Conservation (phyloP, 176 grass and related monocot species). For the Panicum miliaceum region DNA sequence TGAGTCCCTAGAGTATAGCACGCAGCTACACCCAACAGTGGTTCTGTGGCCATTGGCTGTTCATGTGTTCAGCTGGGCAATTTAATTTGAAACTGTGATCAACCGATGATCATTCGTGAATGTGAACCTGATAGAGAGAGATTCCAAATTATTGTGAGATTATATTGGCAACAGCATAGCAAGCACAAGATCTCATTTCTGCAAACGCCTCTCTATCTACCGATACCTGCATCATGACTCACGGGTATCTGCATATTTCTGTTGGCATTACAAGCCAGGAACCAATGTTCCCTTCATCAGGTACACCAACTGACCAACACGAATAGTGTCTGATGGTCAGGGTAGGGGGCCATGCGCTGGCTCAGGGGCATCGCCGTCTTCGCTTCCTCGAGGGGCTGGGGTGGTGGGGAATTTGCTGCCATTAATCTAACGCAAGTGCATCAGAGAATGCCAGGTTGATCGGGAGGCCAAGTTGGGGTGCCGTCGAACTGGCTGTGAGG, state of each 20-base stretch:
- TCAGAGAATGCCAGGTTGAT: constrained; percentile 26
- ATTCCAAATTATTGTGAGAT: not conserved
- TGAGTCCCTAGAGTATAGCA: not conserved
- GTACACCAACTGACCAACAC: constrained; percentile 11
- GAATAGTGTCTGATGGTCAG: not conserved
- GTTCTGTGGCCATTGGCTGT: not conserved
- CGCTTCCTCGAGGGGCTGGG: not conserved
- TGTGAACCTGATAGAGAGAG: not conserved
- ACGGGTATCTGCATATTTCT: constrained; percentile 23
- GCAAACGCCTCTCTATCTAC: not conserved
- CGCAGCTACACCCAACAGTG: not conserved
- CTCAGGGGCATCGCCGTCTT: not conserved
- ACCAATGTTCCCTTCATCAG: constrained; percentile 16
- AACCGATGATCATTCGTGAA: not conserved
- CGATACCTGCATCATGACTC: not conserved
- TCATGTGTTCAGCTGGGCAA: not conserved
- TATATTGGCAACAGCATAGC: too few relatives aligned
- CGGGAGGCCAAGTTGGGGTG: constrained; percentile 18
- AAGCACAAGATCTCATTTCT: not conserved
- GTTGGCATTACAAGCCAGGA: constrained; percentile 25
- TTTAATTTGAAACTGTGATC: not conserved
- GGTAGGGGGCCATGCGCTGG: constrained; percentile 34
- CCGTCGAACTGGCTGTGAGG: constrained; percentile 9
- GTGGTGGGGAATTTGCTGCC: constrained; percentile 34
- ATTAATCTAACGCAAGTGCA: constrained; percentile 24